A percentile compares a stretch with the other conserved stretches of the same genome.
These are phyloP conservation scores for Cylindrotheca fusiformis DNA, from an alignment of 108 stramenopile genomes.

Conservation along the genomic window DNA sequence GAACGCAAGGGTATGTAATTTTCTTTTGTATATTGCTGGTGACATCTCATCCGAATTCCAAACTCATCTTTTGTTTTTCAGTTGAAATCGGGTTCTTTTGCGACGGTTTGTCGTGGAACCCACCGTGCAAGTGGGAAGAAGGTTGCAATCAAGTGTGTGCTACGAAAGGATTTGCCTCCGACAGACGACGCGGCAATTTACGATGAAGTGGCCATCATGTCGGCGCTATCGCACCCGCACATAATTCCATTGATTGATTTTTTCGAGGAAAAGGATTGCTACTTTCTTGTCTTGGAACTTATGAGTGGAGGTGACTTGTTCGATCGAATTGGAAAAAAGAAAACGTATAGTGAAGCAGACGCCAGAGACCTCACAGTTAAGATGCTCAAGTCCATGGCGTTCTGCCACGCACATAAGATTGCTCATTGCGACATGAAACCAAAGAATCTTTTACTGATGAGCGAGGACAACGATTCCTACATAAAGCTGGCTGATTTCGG, in stretches of 20 bases:
- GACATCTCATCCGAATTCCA: conserved; percentile 1
- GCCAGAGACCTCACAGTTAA: conserved; percentile 79
- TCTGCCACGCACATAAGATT: conserved; percentile 73
- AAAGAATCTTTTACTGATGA: conserved; percentile 81
- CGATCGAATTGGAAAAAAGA: conserved; percentile 85
- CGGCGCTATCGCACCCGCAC: conserved; percentile 77
- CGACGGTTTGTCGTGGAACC: conserved; percentile 83
- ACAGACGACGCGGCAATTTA: conserved; percentile 79
- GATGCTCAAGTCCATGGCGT: conserved; percentile 71
- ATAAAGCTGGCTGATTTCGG: conserved; percentile 93
- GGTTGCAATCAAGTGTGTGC: conserved; percentile 85
- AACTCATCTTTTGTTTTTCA: conserved; percentile 28
- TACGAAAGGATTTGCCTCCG: conserved; percentile 73
- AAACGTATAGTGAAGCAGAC: conserved; percentile 81
- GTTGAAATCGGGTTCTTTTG: conserved; percentile 89
- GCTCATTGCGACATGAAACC: conserved; percentile 93
- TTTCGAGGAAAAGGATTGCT: conserved; percentile 83
- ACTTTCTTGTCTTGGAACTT: conserved; percentile 88
- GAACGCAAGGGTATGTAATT: conserved; percentile 78
- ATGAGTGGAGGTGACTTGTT: conserved; percentile 92
- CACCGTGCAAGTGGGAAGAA: conserved; percentile 84
- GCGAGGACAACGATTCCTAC: conserved; percentile 71
- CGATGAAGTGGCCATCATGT: conserved; percentile 89
- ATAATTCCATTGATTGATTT: conserved; percentile 93
- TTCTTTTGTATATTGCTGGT: conserved; percentile 1